Percentiles rank a stretch among this genome's conserved stretches.
Evolutionary conservation across 1,284 basidiomycete species (phyloP).

Genomic region (Cystobasidium slooffiae): DNA sequence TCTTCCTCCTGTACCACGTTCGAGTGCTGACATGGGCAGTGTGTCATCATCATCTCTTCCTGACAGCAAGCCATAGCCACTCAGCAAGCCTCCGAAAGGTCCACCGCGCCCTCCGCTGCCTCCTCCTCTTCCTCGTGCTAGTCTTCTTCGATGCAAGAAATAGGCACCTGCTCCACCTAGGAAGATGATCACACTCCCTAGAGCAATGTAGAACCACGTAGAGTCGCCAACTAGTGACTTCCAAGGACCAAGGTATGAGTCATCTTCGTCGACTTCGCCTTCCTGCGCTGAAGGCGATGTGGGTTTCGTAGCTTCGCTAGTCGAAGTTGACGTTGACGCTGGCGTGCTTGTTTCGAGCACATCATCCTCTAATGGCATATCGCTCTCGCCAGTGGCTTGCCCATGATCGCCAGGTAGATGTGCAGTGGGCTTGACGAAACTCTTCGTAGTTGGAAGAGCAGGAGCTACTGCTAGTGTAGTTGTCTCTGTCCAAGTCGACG

Average conservation of each 20-base stretch:
- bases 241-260: slow-evolving; percentile 48
- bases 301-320: not conserved
- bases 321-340: not conserved
- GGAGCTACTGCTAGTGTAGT: slow-evolving; percentile 10
- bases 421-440: slow-evolving; percentile 81
- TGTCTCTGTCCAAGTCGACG: slow-evolving; percentile 21
- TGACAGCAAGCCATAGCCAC: slow-evolving; percentile 57
- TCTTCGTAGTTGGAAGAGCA: slow-evolving; percentile 61
- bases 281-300: not conserved
- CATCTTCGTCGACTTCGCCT: slow-evolving; percentile 28
- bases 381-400: slow-evolving; percentile 54
- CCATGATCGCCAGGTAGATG: slow-evolving; percentile 85
- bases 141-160: slow-evolving; percentile 54
- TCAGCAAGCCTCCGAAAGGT: slow-evolving; percentile 32
- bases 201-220: slow-evolving; percentile 58
- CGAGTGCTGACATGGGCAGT: slow-evolving; percentile 50
- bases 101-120: slow-evolving; percentile 24
- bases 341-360: slow-evolving; percentile 1
- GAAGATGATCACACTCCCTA: slow-evolving; percentile 56
- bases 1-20: slow-evolving; percentile 44
- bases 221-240: slow-evolving; percentile 49
- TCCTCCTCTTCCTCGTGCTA: slow-evolving; percentile 40
- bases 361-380: slow-evolving; percentile 38
- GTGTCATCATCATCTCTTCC: slow-evolving; percentile 56
- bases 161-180: slow-evolving; percentile 55